A percentile compares a stretch with the other conserved stretches of the same genome.
Conservation (phyloP, 371 early-diverging fungal species). For the Coemansia sp. region DNA sequence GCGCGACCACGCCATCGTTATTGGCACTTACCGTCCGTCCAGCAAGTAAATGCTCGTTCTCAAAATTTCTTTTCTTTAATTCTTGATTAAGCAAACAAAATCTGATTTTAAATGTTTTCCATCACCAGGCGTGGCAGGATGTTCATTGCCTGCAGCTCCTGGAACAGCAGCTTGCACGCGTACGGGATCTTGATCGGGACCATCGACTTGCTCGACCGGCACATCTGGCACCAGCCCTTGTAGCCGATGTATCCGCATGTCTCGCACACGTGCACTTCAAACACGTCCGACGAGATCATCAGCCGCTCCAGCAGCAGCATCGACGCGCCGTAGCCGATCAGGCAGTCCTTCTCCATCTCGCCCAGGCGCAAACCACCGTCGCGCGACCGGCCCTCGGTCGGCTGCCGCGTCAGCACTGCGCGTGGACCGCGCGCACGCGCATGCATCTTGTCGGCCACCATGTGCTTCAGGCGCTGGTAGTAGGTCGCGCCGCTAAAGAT, state of each 20-base stretch:
- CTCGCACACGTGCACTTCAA: constrained; percentile 98
- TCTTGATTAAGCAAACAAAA: not conserved
- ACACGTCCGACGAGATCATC: constrained; percentile 98
- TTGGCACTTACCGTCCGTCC: constrained; percentile 81
- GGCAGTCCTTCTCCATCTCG: constrained; percentile 97
- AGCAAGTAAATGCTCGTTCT: constrained; percentile 12
- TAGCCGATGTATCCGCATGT: constrained; percentile 89
- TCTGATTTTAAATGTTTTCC: constrained; percentile 40
- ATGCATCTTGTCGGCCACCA: constrained; percentile 99
- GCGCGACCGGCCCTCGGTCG: constrained; percentile 98
- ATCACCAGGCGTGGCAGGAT: constrained; percentile 83
- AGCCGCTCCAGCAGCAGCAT: constrained; percentile 98
- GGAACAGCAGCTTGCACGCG: constrained; percentile 98
- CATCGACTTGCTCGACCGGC: constrained; percentile 84
- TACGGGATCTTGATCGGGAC: constrained; percentile 96
- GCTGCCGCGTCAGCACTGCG: constrained; percentile 98
- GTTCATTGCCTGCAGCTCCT: constrained; percentile 99
- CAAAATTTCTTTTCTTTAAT: too few relatives aligned
- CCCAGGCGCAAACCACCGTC: constrained; percentile 99
- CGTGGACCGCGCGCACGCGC: constrained; percentile 98
- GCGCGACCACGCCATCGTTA: constrained; percentile 99
- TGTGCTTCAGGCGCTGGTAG: constrained; percentile 99
- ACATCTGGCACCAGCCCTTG: constrained; percentile 95
- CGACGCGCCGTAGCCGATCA: constrained; percentile 66
- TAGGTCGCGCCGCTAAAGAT: constrained; percentile 99